Conservation (phyloP, 495 filamentous ascomycete species). For the Oleoguttula mirabilis region DNA sequence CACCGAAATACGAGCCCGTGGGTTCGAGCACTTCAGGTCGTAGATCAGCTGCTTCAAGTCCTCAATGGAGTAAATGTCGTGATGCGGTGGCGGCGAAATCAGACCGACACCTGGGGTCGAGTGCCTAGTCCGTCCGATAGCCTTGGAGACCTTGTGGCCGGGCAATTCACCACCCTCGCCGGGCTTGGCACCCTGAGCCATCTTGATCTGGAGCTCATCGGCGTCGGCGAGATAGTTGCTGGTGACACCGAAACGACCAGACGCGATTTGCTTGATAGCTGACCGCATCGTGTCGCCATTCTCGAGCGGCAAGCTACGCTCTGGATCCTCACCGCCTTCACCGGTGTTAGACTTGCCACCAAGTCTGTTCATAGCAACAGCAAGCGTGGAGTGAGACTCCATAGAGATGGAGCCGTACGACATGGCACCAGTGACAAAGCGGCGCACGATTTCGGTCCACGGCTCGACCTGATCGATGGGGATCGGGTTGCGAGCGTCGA, state of each 20-base stretch:
- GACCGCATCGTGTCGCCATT: slow-evolving; percentile 98
- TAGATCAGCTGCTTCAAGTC: slow-evolving; percentile 99
- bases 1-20: slow-evolving; percentile 87
- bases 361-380: slow-evolving; percentile 94
- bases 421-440: slow-evolving; percentile 99
- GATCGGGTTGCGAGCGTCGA: slow-evolving; percentile 73
- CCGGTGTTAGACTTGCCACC: slow-evolving; percentile 99
- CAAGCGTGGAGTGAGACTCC: slow-evolving; percentile 96
- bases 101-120: slow-evolving; percentile 98
- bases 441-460: slow-evolving; percentile 96
- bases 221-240: slow-evolving; percentile 97
- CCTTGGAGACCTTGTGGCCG: slow-evolving; percentile 93
- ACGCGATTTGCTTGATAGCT: slow-evolving; percentile 97
- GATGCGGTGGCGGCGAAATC: slow-evolving; percentile 96
- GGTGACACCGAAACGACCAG: slow-evolving; percentile 95
- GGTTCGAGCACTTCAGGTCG: slow-evolving; percentile 95
- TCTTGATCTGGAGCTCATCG: slow-evolving; percentile 99
- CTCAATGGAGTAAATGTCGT: slow-evolving; percentile 99
- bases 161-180: slow-evolving; percentile 97
- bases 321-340: slow-evolving; percentile 94
- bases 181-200: slow-evolving; percentile 98
- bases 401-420: slow-evolving; percentile 99
- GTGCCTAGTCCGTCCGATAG: slow-evolving; percentile 91
- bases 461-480: slow-evolving; percentile 97
- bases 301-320: slow-evolving; percentile 72